These are phyloP conservation scores for Colletotrichum tofieldiae DNA, from an alignment of 2,329 filamentous ascomycete species.

Conservation along the genomic window DNA sequence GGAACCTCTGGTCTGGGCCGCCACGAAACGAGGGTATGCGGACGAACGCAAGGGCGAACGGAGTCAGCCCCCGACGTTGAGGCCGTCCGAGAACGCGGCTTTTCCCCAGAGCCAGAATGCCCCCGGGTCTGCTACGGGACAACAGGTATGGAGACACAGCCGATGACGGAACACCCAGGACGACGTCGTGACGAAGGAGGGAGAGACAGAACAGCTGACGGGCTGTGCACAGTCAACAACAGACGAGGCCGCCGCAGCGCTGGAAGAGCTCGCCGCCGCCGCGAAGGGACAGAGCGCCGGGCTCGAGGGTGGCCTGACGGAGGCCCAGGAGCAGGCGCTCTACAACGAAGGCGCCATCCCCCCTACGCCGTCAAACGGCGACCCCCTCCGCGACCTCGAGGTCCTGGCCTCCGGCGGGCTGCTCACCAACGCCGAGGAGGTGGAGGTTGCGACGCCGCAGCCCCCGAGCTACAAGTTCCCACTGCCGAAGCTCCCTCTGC, in stretches of 20 bases:
- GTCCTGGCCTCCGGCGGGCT: slow-evolving; percentile 51
- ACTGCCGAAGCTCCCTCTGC: slow-evolving; percentile 77
- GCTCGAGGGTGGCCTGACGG: slow-evolving; percentile 55
- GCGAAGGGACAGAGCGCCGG: slow-evolving; percentile 16
- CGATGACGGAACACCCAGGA: not conserved
- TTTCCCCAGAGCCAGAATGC: slow-evolving; percentile 2
- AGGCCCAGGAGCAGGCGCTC: slow-evolving; percentile 61
- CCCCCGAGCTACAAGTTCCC: slow-evolving; percentile 82
- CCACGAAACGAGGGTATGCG: slow-evolving; percentile 48
- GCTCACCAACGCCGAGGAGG: slow-evolving; percentile 50
- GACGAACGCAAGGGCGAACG: slow-evolving; percentile 44
- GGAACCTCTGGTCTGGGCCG: slow-evolving; percentile 47
- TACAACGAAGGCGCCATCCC: slow-evolving; percentile 61
- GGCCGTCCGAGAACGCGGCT: slow-evolving; percentile 5
- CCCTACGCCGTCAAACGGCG: slow-evolving; percentile 45
- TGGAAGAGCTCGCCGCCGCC: slow-evolving; percentile 33
- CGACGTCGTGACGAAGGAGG: slow-evolving; percentile 12
- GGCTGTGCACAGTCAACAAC: slow-evolving; percentile 21
- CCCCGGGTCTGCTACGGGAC: slow-evolving; percentile 10
- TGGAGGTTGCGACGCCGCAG: slow-evolving; percentile 45
- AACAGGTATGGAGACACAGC: slow-evolving; percentile 23
- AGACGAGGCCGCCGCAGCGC: slow-evolving; percentile 34
- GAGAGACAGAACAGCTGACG: slow-evolving; percentile 13
- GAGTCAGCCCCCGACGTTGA: slow-evolving; percentile 20
- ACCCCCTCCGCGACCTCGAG: slow-evolving; percentile 49